Base-by-base conservation (phyloP, 805 yeast genomes). In the Candida ascalaphidarum region DNA sequence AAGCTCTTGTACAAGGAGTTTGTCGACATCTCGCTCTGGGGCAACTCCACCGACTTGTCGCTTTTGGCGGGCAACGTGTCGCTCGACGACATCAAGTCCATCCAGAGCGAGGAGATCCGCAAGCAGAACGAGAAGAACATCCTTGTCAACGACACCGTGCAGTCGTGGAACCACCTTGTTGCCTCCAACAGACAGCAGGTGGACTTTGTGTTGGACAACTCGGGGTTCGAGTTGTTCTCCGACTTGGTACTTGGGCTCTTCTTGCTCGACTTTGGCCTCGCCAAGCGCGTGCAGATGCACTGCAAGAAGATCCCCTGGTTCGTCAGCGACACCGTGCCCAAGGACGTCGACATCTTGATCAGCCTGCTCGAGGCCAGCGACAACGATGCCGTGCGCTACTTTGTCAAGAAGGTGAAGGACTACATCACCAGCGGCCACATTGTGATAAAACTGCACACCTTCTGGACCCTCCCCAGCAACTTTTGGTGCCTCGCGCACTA, bases 271-370 rank as follows among this genome's bases (percentile, higher is more conserved):
- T 56, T 82, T 11, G 70, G 72, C n/a, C 50, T 88, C 14, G 77
- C 74, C 11, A 58, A 62, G 14, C 61, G 70, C 31, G 73, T 89
- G 35, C 78, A 75, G 12, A 64, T 88, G 36, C 98, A 92, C 54
- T 85, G 94, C 39, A 92, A 92, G 54, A 74, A 76, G 28, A 71
- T 86, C 34, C 96, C 97, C 19, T 92, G 97, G 94, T 89, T 92
- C 79, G 97, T 92, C 12, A 83, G 95, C 41, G 99, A 92, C 54
- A 94, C 92, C 7, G 76, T 86, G 75, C 72, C 83, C 17, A 77
- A 76, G 45, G 99, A 92, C 56, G 75, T 84, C 35, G 61, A 64
- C 25, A 48, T 66, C 17, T 61, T 84, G 29, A 38, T 83, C 11
- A 41, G 55, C 9, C 83, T 82, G 43, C 57, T 88, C 41, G 29